A percentile compares a stretch with the other conserved stretches of the same genome.
Evolutionary conservation across 768 basidiomycete genomes (phyloP).

Genomic region (Rhizopogon sp.): DNA sequence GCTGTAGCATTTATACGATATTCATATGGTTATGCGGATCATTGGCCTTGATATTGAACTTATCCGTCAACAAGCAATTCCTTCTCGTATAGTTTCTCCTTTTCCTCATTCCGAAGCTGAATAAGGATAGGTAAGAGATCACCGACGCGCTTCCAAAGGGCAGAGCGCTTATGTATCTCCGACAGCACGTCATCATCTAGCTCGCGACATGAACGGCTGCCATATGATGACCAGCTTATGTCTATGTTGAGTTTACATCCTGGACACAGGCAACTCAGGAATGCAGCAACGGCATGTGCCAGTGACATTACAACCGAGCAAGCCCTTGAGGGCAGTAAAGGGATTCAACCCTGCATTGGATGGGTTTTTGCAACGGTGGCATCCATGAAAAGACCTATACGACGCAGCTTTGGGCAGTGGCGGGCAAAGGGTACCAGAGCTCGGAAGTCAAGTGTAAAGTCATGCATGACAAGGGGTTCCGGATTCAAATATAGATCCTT

Average conservation of each 20-base stretch:
- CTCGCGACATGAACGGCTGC: constrained; percentile 7
- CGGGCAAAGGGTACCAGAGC: constrained; percentile 36
- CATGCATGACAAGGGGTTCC: constrained; percentile 33
- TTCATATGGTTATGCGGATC: constrained; percentile 21
- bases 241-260: constrained; percentile 39
- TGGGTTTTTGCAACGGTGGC: constrained; percentile 23
- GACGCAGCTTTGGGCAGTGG: constrained; percentile 33
- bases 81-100: too few species aligned
- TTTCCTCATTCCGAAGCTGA: too few species aligned
- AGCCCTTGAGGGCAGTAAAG: too few species aligned
- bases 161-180: too few species aligned
- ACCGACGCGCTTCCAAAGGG: too few species aligned
- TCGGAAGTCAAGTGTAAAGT: constrained; percentile 28
- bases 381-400: constrained; percentile 33
- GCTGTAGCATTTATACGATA: constrained; percentile 13
- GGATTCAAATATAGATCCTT: constrained; percentile 41
- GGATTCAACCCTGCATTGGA: not conserved
- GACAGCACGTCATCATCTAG: constrained; percentile 1
- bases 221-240: constrained; percentile 40
- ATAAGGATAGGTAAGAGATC: too few species aligned
- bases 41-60: constrained; percentile 10
- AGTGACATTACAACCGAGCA: too few species aligned
- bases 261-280: constrained; percentile 50
- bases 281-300: constrained; percentile 39
- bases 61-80: constrained; percentile 17